phyloP scores from a whole-genome alignment of 169 alveolate genomes.

The Babesia caballi region DNA sequence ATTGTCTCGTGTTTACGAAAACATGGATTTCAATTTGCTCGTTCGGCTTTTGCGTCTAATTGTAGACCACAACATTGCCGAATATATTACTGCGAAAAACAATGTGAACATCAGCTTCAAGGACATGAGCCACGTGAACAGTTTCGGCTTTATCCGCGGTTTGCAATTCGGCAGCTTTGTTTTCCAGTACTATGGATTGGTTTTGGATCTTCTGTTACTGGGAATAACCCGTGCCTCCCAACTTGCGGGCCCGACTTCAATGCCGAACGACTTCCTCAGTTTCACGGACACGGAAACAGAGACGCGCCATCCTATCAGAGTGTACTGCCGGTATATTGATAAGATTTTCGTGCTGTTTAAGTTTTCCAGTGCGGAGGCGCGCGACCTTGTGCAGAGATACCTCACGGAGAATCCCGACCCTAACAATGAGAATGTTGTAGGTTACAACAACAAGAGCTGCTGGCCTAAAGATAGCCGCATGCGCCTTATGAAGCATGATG shows the following conservation, averaged over 20 bases:
- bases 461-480: conserved; percentile 99
- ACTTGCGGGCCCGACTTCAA: conserved; percentile 94
- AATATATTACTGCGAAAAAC: conserved; percentile 98
- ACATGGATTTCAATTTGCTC: conserved; percentile 96
- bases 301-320: conserved; percentile 96
- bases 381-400: conserved; percentile 95
- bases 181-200: conserved; percentile 90
- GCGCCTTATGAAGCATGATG: conserved; percentile 98
- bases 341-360: conserved; percentile 91
- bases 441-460: conserved; percentile 98
- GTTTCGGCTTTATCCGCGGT: conserved; percentile 98
- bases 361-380: conserved; percentile 92
- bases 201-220: conserved; percentile 90
- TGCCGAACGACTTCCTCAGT: conserved; percentile 92
- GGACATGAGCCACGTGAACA: conserved; percentile 99
- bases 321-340: conserved; percentile 96
- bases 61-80: conserved; percentile 99
- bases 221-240: conserved; percentile 99
- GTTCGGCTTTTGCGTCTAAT: conserved; percentile 96
- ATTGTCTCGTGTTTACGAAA: conserved; percentile 88
- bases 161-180: conserved; percentile 97
- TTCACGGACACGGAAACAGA: conserved; percentile 93
- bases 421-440: conserved; percentile 98
- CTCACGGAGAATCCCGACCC: conserved; percentile 99
- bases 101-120: conserved; percentile 95